These are phyloP conservation scores for Yamadazyma spencermartinsiae DNA, from an alignment of 1,139 yeast genomes.

Conservation along the genomic window DNA sequence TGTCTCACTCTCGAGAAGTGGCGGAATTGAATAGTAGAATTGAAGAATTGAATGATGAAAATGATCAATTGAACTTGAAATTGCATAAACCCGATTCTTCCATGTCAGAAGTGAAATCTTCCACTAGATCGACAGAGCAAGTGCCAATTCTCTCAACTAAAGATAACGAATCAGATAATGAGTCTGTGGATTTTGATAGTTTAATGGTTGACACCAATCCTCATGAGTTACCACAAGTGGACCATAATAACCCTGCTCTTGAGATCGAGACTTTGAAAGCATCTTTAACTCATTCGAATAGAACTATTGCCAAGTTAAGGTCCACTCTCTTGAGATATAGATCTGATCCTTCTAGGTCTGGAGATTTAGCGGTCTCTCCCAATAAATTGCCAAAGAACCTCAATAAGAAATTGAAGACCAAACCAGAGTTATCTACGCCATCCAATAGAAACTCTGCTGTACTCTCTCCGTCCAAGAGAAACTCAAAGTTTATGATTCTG, in stretches of 20 bases:
- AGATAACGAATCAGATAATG: slow-evolving; percentile 26
- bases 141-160: slow-evolving; percentile 10
- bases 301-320: slow-evolving; percentile 56
- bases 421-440: slow-evolving; percentile 10
- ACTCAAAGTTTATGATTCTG: slow-evolving; percentile 32
- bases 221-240: slow-evolving; percentile 29
- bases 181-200: slow-evolving; percentile 34
- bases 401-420: slow-evolving; percentile 24
- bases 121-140: slow-evolving; percentile 15
- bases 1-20: slow-evolving; percentile 39
- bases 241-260: slow-evolving; percentile 52
- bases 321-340: slow-evolving; percentile 47
- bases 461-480: slow-evolving; percentile 39
- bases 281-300: slow-evolving; percentile 66
- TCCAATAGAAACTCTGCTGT: slow-evolving; percentile 25
- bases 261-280: slow-evolving; percentile 70
- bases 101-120: background rate
- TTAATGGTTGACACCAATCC: slow-evolving; percentile 34
- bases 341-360: slow-evolving; percentile 11
- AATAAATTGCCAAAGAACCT: slow-evolving; percentile 14
- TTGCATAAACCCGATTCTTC: slow-evolving; percentile 17
- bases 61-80: slow-evolving; percentile 52
- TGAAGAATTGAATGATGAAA: slow-evolving; percentile 62
- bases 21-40: slow-evolving; percentile 50
- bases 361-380: slow-evolving; percentile 11